A percentile compares a stretch with the other conserved stretches of the same genome.
Conservation (phyloP, 805 yeast species). For the Schizosaccharomyces pombe region DNA sequence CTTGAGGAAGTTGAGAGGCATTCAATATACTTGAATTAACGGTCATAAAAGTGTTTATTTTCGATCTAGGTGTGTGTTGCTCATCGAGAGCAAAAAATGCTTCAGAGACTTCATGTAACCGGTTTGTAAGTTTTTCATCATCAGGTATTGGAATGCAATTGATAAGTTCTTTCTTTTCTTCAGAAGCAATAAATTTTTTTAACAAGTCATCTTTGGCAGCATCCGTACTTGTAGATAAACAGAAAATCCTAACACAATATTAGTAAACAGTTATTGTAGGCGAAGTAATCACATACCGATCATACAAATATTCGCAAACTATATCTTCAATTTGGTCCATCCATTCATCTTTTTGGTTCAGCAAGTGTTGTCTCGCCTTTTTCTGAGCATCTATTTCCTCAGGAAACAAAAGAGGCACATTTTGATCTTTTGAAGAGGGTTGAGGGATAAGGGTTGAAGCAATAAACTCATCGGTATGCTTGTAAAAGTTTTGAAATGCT, state of each 20-base stretch:
- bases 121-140: neutral
- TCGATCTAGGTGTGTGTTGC: neutral
- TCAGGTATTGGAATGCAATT: neutral
- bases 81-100: neutral
- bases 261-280: neutral
- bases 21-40: neutral
- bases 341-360: neutral
- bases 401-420: neutral
- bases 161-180: neutral
- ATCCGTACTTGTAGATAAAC: neutral
- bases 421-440: neutral
- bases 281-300: neutral
- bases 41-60: neutral
- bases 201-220: neutral
- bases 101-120: neutral
- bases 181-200: neutral
- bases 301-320: neutral
- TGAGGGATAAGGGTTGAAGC: neutral
- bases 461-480: neutral
- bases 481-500: neutral
- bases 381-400: neutral
- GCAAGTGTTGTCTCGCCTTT: neutral
- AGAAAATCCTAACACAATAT: neutral
- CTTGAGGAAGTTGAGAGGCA: neutral
- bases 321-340: neutral